Evolutionary conservation across 441 rosid species (phyloP).

Genomic region (Manihot esculenta): DNA sequence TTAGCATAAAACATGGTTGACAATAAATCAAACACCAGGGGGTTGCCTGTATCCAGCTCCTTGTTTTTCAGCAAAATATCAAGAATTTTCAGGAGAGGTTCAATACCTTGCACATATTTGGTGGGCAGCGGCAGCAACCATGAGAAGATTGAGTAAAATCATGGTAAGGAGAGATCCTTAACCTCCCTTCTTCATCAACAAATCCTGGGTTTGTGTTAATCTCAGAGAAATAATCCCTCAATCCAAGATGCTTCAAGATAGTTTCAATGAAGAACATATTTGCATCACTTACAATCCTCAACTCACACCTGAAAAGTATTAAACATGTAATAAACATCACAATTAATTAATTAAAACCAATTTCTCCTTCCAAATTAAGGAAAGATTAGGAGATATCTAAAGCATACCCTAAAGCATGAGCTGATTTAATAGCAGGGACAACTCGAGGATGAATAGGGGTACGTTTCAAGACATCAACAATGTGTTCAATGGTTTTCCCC

Average conservation of each 20-base stretch:
- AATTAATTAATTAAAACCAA: neutral
- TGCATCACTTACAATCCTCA: slow-evolving; percentile 83
- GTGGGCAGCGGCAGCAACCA: slow-evolving; percentile 59
- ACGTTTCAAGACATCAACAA: slow-evolving; percentile 42
- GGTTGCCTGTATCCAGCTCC: slow-evolving; percentile 1
- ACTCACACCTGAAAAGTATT: slow-evolving; percentile 46
- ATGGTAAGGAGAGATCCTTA: slow-evolving; percentile 57
- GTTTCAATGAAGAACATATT: slow-evolving; percentile 80
- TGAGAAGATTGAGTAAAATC: slow-evolving; percentile 54
- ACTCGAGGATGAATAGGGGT: slow-evolving; percentile 56
- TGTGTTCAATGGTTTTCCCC: slow-evolving; percentile 46
- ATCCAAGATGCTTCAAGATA: slow-evolving; percentile 56
- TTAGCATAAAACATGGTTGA: neutral
- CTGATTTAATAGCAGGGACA: slow-evolving; percentile 56
- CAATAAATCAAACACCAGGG: neutral
- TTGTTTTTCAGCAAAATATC: neutral
- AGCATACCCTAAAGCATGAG: slow-evolving; percentile 41
- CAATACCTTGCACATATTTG: slow-evolving; percentile 55
- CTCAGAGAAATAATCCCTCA: slow-evolving; percentile 58
- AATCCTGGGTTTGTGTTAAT: slow-evolving; percentile 64
- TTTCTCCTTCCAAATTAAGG: neutral
- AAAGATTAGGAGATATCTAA: neutral
- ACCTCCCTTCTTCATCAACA: slow-evolving; percentile 53
- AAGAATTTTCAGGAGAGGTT: neutral
- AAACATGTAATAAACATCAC: neutral